phyloP scores from a whole-genome alignment of 1,139 yeast genomes.

The Taphrina populina region DNA sequence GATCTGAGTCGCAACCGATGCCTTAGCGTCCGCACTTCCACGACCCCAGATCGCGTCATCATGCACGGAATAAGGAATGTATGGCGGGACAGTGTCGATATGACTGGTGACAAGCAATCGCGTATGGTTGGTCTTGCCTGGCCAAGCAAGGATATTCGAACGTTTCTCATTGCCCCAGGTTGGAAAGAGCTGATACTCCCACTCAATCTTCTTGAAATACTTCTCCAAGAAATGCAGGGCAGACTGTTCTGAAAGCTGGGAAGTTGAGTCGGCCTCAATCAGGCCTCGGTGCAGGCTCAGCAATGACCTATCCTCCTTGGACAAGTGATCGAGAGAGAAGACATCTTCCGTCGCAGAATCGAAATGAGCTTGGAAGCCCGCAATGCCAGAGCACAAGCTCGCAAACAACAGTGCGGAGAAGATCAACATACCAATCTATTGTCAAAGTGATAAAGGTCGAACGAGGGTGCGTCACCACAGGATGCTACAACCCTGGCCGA shows the following conservation, averaged over 20 bases:
- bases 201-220: constrained; percentile 12
- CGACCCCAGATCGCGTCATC: constrained; percentile 60
- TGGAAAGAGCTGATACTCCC: constrained; percentile 20
- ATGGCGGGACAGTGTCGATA: constrained; percentile 73
- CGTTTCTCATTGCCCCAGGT: constrained; percentile 9
- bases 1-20: constrained; percentile 63
- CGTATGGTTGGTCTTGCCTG: constrained; percentile 45
- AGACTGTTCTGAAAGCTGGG: constrained; percentile 12
- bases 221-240: constrained; percentile 24
- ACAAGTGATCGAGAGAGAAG: too few species aligned
- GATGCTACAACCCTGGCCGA: too few species aligned
- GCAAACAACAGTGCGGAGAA: too few species aligned
- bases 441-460: too few species aligned
- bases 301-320: constrained; percentile 16
- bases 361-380: too few species aligned
- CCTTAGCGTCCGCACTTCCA: constrained; percentile 69
- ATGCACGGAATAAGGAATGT: constrained; percentile 53
- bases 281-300: constrained; percentile 9
- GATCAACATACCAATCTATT: too few species aligned
- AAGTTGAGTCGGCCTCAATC: constrained; percentile 29
- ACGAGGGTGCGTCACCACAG: too few species aligned
- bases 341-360: too few species aligned
- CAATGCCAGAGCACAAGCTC: too few species aligned
- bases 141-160: constrained; percentile 27
- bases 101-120: constrained; percentile 61